A percentile compares a stretch with the other conserved stretches of the same genome.
Evolutionary conservation across 441 rosid species (phyloP).

Genomic region (Eutrema salsugineum): DNA sequence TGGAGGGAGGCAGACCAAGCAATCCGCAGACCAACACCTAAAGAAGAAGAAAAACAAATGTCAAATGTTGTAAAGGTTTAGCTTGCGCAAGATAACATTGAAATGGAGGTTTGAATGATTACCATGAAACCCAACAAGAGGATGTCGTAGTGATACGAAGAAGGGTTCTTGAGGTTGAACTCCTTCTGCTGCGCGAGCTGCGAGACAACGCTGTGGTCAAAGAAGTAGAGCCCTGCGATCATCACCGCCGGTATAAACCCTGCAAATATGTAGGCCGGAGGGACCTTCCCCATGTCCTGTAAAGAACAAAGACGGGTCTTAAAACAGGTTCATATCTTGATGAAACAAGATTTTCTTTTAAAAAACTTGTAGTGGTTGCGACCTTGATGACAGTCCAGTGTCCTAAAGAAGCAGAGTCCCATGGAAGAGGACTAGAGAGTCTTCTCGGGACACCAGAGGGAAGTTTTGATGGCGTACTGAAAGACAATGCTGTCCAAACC

Average conservation of each 20-base stretch:
- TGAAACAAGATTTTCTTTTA: not conserved
- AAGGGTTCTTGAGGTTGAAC: constrained; percentile 75
- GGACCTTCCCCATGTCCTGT: constrained; percentile 77
- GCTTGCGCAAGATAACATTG: not conserved
- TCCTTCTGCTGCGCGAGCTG: constrained; percentile 84
- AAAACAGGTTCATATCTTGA: not conserved
- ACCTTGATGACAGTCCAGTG: constrained; percentile 84
- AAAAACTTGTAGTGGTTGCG: not conserved
- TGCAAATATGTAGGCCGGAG: constrained; percentile 54
- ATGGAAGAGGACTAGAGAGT: constrained; percentile 60
- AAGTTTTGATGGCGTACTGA: constrained; percentile 39
- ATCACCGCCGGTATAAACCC: constrained; percentile 71
- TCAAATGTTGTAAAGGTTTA: not conserved
- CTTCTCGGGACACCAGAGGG: constrained; percentile 72
- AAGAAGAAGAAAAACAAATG: not conserved
- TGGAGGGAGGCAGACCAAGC: constrained; percentile 82
- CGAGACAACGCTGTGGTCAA: constrained; percentile 84
- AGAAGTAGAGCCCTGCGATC: constrained; percentile 81
- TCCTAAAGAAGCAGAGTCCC: constrained; percentile 53
- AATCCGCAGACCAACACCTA: constrained; percentile 75
- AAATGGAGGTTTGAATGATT: not conserved
- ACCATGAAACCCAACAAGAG: constrained; percentile 70
- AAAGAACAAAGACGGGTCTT: not conserved
- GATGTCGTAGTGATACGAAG: constrained; percentile 77
- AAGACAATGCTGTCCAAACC: constrained; percentile 62